Evolutionary conservation across 192 early-diverging fungal genomes (phyloP), one percentile per base, ranked within the genome.

Genomic region (Rhizophagus sp.): DNA sequence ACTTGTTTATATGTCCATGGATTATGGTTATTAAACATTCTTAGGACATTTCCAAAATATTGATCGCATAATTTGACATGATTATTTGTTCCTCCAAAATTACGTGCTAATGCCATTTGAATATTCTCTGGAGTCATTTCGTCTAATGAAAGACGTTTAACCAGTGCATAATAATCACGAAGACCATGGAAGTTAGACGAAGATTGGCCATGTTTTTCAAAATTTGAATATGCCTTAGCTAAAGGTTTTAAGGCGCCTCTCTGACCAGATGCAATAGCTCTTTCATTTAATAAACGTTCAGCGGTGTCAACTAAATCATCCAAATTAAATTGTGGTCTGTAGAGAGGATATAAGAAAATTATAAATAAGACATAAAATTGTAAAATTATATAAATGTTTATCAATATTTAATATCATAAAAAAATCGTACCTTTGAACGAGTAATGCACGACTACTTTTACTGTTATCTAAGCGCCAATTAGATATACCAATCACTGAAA

Each of bases 401-500:
- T 41, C 8, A 30, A 30, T 39, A 6, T 41, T 41, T 41, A 7
- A 8, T 6, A 39, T 5, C 27, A 1, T 1, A 44, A 47, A 12
- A 12, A 47, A 47, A 47, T 47, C 11, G 44, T 39, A 27, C 74
- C 79, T 47, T 44, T 44, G 19, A 12, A 33, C 19, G 41, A 80
- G 66, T 52, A 80, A 69, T 33, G 79, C 79, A 11, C 79, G 52
- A 57, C 50, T 73, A 15, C 49, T 78, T 69, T 80, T 80, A 57
- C 79, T 74, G 74, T 73, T 73, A 34, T 80, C 79, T 2, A 80
- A 30, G 15, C 69, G 41, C 79, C 70, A 73, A 73, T 80, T 80
- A 30, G 75, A 78, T 10, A 80, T 80, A 19, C 79, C 79, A 15
- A 80, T 80, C 0, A 80, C 79, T n/a, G 52, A 57, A 19, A 57